Evolutionary conservation across 108 stramenopile genomes (phyloP), one percentile per base, ranked within the genome.

Genomic region (Nitzschia putrida): DNA sequence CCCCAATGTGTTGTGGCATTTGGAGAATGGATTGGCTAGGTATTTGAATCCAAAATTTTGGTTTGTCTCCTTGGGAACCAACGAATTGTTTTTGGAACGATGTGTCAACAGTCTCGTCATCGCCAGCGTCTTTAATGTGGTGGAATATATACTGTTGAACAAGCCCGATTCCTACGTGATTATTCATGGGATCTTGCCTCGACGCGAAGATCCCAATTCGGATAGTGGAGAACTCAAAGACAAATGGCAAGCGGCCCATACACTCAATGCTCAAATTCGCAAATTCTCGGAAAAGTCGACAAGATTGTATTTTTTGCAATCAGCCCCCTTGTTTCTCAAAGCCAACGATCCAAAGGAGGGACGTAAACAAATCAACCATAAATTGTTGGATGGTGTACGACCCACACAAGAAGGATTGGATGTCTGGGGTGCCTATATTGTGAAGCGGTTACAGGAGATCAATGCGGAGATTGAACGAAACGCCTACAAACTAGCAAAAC

Each of bases 1-100:
- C 18, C 76, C 76, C 14, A 77, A 77, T 38, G 39, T 77, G 22
- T 52, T 77, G 2, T 77, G 76, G 76, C 76, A 71, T 47, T 57
- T 68, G 50, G 45, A 77, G 45, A 65, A 77, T 45, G 76, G 76
- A 24, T 40, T 77, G 20, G 45, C 43, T 16, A 37, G 57, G 39
- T 57, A 65, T 41, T 47, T 77, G 2, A 57, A 65, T 43, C 76
- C 76, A 63, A 77, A 71, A 43, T 20, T 77, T n/a, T 77, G 76
- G 76, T 77, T 77, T 39, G 24, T 77, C 18, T 61, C 61, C 53
- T 53, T 77, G 16, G 76, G 76, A 26, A 47, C 25, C 23, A 71
- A 70, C 22, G 76, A 77, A 26, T 51, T 77, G 37, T 77, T 71
- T 42, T 24, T 38, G 38, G 22, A 59, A 18, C 51, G 68, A 43